Evolutionary conservation across 2,329 filamentous ascomycete species (phyloP).

Genomic region (Exophiala alcalophila): DNA sequence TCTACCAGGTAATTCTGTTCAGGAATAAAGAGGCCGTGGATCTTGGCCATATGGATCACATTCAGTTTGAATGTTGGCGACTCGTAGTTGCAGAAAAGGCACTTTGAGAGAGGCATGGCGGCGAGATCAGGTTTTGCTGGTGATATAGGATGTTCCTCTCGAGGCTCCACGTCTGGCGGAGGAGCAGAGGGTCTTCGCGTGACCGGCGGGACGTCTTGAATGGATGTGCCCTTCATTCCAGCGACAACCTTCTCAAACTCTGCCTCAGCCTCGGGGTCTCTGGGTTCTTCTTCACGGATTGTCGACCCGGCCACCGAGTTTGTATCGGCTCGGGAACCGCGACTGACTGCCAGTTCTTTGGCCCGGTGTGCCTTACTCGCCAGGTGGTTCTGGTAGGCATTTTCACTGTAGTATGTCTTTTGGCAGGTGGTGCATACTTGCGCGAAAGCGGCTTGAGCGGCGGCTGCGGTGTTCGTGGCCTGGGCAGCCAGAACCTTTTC

Average conservation of each 20-base stretch:
- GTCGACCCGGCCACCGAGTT: slow-evolving; percentile 65
- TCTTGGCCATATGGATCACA: slow-evolving; percentile 82
- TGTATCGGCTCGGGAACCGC: slow-evolving; percentile 41
- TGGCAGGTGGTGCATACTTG: slow-evolving; percentile 76
- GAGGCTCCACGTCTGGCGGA: slow-evolving; percentile 36
- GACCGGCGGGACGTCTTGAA: slow-evolving; percentile 50
- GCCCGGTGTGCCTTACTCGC: slow-evolving; percentile 85
- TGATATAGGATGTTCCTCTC: slow-evolving; percentile 40
- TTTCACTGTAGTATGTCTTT: slow-evolving; percentile 94
- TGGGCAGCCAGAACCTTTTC: slow-evolving; percentile 94
- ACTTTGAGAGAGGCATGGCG: slow-evolving; percentile 54
- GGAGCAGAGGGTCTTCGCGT: slow-evolving; percentile 42
- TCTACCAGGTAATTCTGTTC: slow-evolving; percentile 82
- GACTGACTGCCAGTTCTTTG: slow-evolving; percentile 53
- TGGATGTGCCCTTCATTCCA: slow-evolving; percentile 65
- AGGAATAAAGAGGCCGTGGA: slow-evolving; percentile 94
- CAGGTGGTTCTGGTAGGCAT: slow-evolving; percentile 90
- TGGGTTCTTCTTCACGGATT: slow-evolving; percentile 42
- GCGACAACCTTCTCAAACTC: slow-evolving; percentile 73
- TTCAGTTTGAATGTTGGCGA: slow-evolving; percentile 75
- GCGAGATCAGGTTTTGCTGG: slow-evolving; percentile 25
- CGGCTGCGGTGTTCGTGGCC: slow-evolving; percentile 76
- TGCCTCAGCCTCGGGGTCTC: slow-evolving; percentile 46
- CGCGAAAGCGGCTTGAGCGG: slow-evolving; percentile 84
- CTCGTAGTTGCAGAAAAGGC: slow-evolving; percentile 88